phyloP scores from a whole-genome alignment of 805 yeast genomes.

The Zygosaccharomyces rouxii region DNA sequence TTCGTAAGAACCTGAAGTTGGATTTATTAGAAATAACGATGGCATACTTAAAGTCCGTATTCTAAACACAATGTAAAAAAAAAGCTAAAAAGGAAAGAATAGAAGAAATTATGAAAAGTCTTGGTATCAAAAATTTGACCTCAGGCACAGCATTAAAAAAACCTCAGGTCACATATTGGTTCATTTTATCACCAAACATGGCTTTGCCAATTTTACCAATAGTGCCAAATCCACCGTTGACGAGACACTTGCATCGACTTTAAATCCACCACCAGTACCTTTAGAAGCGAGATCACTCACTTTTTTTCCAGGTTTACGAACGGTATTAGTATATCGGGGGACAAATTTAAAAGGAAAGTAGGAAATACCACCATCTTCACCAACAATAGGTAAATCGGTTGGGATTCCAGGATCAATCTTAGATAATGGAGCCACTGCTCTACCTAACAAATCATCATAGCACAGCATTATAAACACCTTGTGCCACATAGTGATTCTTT shows the following conservation, averaged over 20 bases:
- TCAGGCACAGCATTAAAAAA: constrained; percentile 9
- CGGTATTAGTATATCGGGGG: constrained; percentile 66
- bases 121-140: not conserved
- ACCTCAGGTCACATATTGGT: constrained; percentile 16
- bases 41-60: no score
- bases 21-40: no score
- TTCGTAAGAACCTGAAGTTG: no score
- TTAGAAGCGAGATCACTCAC: constrained; percentile 49
- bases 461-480: constrained; percentile 14
- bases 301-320: constrained; percentile 37
- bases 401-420: constrained; percentile 57
- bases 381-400: constrained; percentile 41
- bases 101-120: no score
- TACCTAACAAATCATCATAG: constrained; percentile 72
- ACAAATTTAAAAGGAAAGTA: constrained; percentile 56
- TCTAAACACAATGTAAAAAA: not conserved
- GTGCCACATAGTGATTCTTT: constrained; percentile 16
- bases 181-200: constrained; percentile 35
- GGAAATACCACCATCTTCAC: constrained; percentile 47
- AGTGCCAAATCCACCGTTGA: constrained; percentile 44
- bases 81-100: not conserved
- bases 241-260: constrained; percentile 41
- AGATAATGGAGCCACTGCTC: constrained; percentile 50
- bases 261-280: constrained; percentile 45
- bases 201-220: constrained; percentile 40